phyloP scores from a whole-genome alignment of 2,329 filamentous ascomycete species.

The Penicillium sp. region DNA sequence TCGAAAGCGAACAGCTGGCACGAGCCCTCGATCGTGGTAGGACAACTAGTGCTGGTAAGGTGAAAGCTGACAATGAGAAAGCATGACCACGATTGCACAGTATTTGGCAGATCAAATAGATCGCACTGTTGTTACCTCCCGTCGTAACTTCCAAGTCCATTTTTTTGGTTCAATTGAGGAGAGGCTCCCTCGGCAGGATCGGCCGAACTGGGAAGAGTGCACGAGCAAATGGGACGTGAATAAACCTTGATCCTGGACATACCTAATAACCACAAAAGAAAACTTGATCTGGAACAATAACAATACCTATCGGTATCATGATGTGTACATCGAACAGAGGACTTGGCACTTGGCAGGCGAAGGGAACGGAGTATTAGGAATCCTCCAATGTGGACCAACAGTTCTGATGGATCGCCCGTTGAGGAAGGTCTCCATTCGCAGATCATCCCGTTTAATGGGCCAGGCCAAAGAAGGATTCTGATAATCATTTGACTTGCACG shows the following conservation, averaged over 20 bases:
- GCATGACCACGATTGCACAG: background rate
- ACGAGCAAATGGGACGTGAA: slow-evolving; percentile 2
- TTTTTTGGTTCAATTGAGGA: background rate
- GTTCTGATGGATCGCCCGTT: background rate
- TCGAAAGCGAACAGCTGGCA: slow-evolving; percentile 3
- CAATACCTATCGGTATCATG: background rate
- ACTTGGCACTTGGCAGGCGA: background rate
- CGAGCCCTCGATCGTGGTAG: slow-evolving; percentile 6
- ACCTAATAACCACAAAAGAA: background rate
- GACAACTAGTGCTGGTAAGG: background rate
- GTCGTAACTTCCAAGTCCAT: too few species aligned
- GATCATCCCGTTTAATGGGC: slow-evolving; percentile 17
- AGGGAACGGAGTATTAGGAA: background rate
- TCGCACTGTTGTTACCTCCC: background rate
- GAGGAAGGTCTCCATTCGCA: slow-evolving; percentile 21
- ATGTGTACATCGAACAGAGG: background rate
- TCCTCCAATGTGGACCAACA: background rate
- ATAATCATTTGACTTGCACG: background rate
- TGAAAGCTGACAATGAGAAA: background rate
- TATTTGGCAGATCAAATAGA: background rate
- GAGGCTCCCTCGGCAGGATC: slow-evolving; percentile 9
- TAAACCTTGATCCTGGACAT: background rate
- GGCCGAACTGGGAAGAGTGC: slow-evolving; percentile 3
- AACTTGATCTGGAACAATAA: background rate
- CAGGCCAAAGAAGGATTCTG: background rate